Evolutionary conservation across 306 rosid genomes (phyloP).

Genomic region (Lagenaria siceraria): DNA sequence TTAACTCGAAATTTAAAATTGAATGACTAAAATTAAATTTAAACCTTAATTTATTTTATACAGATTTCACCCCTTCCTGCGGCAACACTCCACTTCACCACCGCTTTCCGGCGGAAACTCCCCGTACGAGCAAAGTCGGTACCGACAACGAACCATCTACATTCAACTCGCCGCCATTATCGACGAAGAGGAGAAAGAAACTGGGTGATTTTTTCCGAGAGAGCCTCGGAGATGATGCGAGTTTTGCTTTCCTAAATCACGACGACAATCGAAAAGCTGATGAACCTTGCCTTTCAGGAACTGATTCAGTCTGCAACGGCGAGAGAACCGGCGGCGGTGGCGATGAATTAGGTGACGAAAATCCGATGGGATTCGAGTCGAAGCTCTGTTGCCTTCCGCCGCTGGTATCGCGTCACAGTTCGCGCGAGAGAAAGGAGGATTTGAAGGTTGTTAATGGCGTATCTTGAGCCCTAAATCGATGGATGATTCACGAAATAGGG

Average conservation of each 20-base stretch:
- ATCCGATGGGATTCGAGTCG: not conserved
- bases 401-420: not conserved
- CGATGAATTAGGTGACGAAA: not conserved
- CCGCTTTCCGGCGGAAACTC: not conserved
- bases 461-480: not conserved
- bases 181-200: conserved; percentile 2
- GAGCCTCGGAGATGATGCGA: not conserved
- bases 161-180: not conserved
- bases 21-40: no score
- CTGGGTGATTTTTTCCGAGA: not conserved
- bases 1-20: no score
- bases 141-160: not conserved
- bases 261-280: not conserved
- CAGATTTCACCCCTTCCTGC: conserved; percentile 3
- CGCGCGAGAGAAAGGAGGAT: not conserved
- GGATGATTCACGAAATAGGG: not conserved
- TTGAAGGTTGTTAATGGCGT: not conserved
- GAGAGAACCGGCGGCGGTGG: not conserved
- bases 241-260: not conserved
- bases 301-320: not conserved
- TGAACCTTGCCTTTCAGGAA: not conserved
- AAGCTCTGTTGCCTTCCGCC: not conserved
- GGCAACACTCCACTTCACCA: conserved; percentile 5
- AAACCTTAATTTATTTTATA: not conserved
- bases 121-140: not conserved